Evolutionary conservation across 768 basidiomycete species (phyloP).

Genomic region (Boletus reticuloceps): DNA sequence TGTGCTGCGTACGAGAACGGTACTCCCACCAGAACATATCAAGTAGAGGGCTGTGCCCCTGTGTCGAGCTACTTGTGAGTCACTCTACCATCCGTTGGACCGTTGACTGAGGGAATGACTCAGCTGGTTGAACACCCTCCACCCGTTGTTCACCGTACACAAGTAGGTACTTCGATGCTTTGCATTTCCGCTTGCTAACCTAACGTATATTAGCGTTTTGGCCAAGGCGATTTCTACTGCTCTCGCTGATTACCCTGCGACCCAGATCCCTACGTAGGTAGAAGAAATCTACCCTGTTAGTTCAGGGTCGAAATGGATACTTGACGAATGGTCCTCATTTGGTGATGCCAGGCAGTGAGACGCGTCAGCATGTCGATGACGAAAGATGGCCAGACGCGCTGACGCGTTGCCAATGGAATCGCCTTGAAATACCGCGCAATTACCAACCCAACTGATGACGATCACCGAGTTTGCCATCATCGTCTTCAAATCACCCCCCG

Average conservation of each 20-base stretch:
- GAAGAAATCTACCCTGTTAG: not conserved
- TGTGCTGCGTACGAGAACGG: slow-evolving; percentile 60
- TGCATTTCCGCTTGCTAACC: not conserved
- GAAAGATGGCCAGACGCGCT: slow-evolving; percentile 6
- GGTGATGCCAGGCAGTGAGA: too few relatives aligned
- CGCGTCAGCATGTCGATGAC: too few relatives aligned
- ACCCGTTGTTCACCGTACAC: slow-evolving; percentile 63
- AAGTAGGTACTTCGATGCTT: slow-evolving; percentile 39
- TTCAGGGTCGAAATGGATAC: too few relatives aligned
- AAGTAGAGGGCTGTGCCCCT: slow-evolving; percentile 56
- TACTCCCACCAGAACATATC: slow-evolving; percentile 49
- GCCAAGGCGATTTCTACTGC: slow-evolving; percentile 49
- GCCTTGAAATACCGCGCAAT: too few relatives aligned
- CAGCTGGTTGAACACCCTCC: slow-evolving; percentile 61
- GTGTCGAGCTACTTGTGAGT: slow-evolving; percentile 66
- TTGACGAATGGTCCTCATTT: too few relatives aligned
- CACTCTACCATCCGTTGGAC: not conserved
- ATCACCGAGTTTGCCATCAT: slow-evolving; percentile 45
- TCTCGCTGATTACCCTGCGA: slow-evolving; percentile 34
- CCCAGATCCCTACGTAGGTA: slow-evolving; percentile 10
- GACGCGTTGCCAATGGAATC: slow-evolving; percentile 1
- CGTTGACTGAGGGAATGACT: not conserved
- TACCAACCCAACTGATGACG: slow-evolving; percentile 33
- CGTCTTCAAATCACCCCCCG: slow-evolving; percentile 32
- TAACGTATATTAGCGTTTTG: slow-evolving; percentile 37